phyloP scores from a whole-genome alignment of 257 asterid genomes.

The Petunia axillaris region DNA sequence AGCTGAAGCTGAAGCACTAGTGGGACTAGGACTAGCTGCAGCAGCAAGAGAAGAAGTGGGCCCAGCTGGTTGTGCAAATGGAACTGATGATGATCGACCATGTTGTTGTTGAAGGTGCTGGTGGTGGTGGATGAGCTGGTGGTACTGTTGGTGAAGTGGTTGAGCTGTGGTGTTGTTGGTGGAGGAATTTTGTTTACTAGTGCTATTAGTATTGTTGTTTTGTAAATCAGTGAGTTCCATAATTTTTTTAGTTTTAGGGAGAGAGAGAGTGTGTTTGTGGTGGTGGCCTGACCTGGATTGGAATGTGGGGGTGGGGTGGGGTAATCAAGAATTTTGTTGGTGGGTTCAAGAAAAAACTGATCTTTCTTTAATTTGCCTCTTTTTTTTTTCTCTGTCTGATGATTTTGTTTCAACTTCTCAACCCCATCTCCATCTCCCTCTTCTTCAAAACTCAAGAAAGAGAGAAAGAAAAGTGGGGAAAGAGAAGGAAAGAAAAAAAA shows the following conservation, averaged over 20 bases:
- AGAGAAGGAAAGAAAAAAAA: not conserved
- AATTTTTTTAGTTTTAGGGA: slow-evolving; percentile 21
- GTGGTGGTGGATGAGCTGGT: slow-evolving; percentile 31
- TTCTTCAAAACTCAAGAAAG: slow-evolving; percentile 22
- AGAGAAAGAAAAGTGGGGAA: slow-evolving; percentile 31
- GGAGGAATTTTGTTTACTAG: slow-evolving; percentile 28
- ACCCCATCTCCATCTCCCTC: slow-evolving; percentile 37
- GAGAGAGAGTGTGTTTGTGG: not conserved
- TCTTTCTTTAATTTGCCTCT: slow-evolving; percentile 32
- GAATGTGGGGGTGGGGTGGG: slow-evolving; percentile 41
- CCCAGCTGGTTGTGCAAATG: slow-evolving; percentile 21
- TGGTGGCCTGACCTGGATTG: slow-evolving; percentile 23
- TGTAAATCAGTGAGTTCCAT: slow-evolving; percentile 72
- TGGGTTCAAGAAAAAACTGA: slow-evolving; percentile 52
- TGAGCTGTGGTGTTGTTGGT: slow-evolving; percentile 33
- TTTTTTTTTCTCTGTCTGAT: slow-evolving; percentile 32
- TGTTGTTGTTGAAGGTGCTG: slow-evolving; percentile 23
- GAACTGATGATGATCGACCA: slow-evolving; percentile 40
- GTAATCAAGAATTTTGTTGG: slow-evolving; percentile 51
- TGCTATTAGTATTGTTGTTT: slow-evolving; percentile 27
- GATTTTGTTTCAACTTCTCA: slow-evolving; percentile 32
- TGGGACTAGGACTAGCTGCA: slow-evolving; percentile 22
- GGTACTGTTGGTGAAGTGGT: slow-evolving; percentile 45
- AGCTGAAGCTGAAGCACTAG: slow-evolving; percentile 33
- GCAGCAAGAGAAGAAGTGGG: not conserved